phyloP scores from a whole-genome alignment of 306 rosid genomes.

The Mucuna pruriens region DNA sequence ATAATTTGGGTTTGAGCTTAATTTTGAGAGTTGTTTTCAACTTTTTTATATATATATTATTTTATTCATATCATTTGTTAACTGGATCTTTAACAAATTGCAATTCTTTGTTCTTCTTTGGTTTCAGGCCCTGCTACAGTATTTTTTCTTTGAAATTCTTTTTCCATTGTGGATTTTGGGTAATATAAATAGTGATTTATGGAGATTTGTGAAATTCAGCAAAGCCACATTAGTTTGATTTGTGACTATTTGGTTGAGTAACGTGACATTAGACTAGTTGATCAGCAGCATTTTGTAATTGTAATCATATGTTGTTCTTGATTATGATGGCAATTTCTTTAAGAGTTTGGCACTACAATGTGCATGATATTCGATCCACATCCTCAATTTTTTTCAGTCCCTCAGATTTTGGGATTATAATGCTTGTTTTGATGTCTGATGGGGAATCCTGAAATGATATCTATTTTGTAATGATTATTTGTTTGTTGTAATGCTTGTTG shows the following conservation, averaged over 20 bases:
- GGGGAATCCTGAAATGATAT: background rate
- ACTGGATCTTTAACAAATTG: no score
- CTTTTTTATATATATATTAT: no score
- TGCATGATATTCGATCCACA: background rate
- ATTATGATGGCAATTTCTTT: background rate
- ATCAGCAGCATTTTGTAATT: background rate
- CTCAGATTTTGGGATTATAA: constrained; percentile 1
- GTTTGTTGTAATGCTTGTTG: constrained; percentile 4
- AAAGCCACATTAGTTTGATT: background rate
- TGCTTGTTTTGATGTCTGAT: background rate
- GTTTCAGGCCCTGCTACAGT: background rate
- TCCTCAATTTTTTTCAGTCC: background rate
- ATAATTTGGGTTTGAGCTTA: no score
- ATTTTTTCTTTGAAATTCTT: constrained; percentile 6
- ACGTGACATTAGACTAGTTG: background rate
- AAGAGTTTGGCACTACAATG: background rate
- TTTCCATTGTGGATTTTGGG: background rate
- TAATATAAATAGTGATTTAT: background rate
- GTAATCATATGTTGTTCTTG: background rate
- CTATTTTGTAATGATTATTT: background rate
- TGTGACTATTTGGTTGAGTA: background rate
- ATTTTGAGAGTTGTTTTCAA: no score
- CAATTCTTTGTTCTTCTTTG: background rate
- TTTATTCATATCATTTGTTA: no score
- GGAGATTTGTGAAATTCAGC: background rate